Base-by-base conservation (phyloP, 2,329 filamentous ascomycete species). In the Fusarium protoensiforme region DNA sequence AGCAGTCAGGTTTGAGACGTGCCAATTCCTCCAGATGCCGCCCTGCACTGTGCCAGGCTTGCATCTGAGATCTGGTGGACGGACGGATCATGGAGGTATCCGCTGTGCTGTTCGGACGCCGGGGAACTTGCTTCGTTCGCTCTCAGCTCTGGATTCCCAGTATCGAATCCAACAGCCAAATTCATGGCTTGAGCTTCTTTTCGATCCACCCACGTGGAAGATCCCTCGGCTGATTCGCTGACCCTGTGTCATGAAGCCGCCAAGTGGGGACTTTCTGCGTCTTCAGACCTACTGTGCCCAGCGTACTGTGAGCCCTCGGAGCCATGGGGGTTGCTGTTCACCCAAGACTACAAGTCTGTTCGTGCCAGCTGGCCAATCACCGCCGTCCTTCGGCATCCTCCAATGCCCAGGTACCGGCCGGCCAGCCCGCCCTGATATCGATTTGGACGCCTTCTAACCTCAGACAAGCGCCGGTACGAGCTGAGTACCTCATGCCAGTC, bases 201-300 rank as follows among this genome's bases (percentile, higher is more conserved):
- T n/a, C 36, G 66, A 68, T 69, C 67, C 72, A 76, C 67, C 64
- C 75, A 76, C 72, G 67, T 75, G 74, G 70, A 67, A 71, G 36
- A 56, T 24, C 51, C 53, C 27, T 36, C 31, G n/a, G 35, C 38
- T 77, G 74, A 78, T 78, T 78, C 68, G 74, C 53, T 63, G 36
- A 57, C 33, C 8, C 31, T 56, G 35, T 29, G 22, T 63, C 31
- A 51, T 68, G 53, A 78, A 75, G 69, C 71, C 68, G 63, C 67
- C 51, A 63, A 64, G 70, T 67, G 64, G 66, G 59, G 31, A 20
- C 24, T 14, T 20, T 16, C 27, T 31, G 36, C 56, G 18, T 65
- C 27, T 48, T 66, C 48, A 62, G 31, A 20, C 56, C 36, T 63
- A 75, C 72, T 69, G 72, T 73, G 64, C 61, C 46, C 9, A 20